A percentile compares a stretch with the other conserved stretches of the same genome.
Evolutionary conservation across 2,329 filamentous ascomycete genomes (phyloP).

Genomic region (Ophiostoma angusticollis): DNA sequence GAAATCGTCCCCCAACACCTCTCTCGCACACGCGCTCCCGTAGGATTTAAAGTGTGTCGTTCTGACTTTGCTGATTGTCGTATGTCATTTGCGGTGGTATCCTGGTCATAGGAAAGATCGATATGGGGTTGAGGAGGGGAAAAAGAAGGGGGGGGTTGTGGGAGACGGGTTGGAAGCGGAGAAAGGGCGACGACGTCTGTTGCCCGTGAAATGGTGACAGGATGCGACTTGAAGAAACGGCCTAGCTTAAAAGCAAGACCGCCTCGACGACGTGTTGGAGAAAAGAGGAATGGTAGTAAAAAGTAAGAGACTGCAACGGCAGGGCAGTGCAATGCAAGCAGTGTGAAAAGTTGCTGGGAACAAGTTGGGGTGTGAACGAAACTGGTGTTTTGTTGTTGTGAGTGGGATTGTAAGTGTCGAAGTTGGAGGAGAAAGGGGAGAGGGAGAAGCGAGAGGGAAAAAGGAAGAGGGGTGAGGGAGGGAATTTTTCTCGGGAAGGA

Average conservation of each 20-base stretch:
- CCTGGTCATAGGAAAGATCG: slow-evolving; percentile 42
- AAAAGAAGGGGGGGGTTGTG: slow-evolving; percentile 1
- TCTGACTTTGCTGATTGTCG: slow-evolving; percentile 35
- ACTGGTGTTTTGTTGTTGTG: neutral
- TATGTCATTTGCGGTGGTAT: slow-evolving; percentile 40
- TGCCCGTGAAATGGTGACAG: slow-evolving; percentile 8
- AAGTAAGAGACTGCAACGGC: too few species aligned
- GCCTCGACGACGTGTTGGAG: slow-evolving; percentile 3
- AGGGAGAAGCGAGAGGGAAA: slow-evolving; percentile 18
- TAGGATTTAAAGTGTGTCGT: slow-evolving; percentile 60
- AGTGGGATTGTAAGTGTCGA: slow-evolving; percentile 4
- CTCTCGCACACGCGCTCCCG: slow-evolving; percentile 52
- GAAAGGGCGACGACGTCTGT: slow-evolving; percentile 6
- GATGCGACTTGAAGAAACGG: slow-evolving; percentile 2
- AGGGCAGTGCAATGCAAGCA: too few species aligned
- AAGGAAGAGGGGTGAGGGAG: slow-evolving; percentile 15
- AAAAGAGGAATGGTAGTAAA: too few species aligned
- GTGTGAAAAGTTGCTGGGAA: too few species aligned
- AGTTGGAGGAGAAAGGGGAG: slow-evolving; percentile 1
- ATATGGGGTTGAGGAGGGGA: slow-evolving; percentile 14
- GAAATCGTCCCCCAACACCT: slow-evolving; percentile 42
- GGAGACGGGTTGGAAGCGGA: slow-evolving; percentile 1
- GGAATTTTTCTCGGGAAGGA: slow-evolving; percentile 14
- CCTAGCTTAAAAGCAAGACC: slow-evolving; percentile 9
- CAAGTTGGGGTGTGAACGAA: too few species aligned